Percentiles rank a stretch among this genome's conserved stretches.
These are phyloP conservation scores for Pseudogymnoascus sp. DNA, from an alignment of 2,329 filamentous ascomycete genomes.

Conservation along the genomic window DNA sequence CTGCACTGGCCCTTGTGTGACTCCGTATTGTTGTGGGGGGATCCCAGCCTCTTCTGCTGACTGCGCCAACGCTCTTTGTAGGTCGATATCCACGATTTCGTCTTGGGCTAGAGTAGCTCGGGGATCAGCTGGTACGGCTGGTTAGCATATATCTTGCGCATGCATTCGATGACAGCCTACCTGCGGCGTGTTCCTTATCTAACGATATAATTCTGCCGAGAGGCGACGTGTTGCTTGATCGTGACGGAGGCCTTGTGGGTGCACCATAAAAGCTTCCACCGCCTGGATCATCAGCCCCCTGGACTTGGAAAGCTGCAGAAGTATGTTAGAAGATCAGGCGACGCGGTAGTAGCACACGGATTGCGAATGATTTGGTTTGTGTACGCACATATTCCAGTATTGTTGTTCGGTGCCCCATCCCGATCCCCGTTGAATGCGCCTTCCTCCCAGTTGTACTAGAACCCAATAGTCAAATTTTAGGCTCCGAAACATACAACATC, in stretches of 20 bases:
- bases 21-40: slow-evolving; percentile 42
- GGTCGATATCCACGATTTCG: slow-evolving; percentile 40
- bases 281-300: slow-evolving; percentile 40
- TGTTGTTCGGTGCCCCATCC: slow-evolving; percentile 40
- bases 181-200: slow-evolving; percentile 34
- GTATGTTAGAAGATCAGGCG: slow-evolving; percentile 8
- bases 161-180: slow-evolving; percentile 27
- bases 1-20: slow-evolving; percentile 36
- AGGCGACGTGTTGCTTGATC: slow-evolving; percentile 48
- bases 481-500: slow-evolving; percentile 10
- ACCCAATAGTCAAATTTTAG: slow-evolving; percentile 27
- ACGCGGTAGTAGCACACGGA: not conserved
- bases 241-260: slow-evolving; percentile 51
- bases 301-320: slow-evolving; percentile 45
- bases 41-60: slow-evolving; percentile 45
- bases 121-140: slow-evolving; percentile 29
- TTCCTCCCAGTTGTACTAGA: slow-evolving; percentile 51
- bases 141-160: slow-evolving; percentile 21
- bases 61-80: slow-evolving; percentile 47
- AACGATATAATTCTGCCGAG: slow-evolving; percentile 44
- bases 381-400: slow-evolving; percentile 37
- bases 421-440: slow-evolving; percentile 43
- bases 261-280: slow-evolving; percentile 33
- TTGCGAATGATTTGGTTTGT: not conserved
- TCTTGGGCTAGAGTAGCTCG: slow-evolving; percentile 19